Evolutionary conservation across 257 asterid species (phyloP).

Genomic region (Nicotiana otophora): DNA sequence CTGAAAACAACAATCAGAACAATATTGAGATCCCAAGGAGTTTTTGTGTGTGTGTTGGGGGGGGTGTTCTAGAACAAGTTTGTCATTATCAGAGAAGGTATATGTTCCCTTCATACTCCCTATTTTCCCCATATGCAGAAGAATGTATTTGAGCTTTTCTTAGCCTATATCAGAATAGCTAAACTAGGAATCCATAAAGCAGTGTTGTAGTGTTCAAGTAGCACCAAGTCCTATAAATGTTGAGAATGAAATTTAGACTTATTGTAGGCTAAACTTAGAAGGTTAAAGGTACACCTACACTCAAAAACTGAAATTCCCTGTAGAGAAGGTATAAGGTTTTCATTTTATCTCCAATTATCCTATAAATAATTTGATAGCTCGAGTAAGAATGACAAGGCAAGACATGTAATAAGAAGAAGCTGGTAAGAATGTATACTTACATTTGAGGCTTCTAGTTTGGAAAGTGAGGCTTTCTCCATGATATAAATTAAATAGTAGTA

Average conservation of each 20-base stretch:
- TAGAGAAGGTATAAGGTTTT: neutral
- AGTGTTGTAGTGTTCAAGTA: neutral
- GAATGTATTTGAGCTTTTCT: neutral
- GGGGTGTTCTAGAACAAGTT: neutral
- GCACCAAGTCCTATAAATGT: neutral
- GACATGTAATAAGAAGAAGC: neutral
- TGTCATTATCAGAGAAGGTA: neutral
- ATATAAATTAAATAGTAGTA: neutral
- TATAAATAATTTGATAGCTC: neutral
- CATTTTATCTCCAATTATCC: neutral
- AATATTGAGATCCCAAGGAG: neutral
- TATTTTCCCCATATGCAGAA: neutral
- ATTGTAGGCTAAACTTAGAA: neutral
- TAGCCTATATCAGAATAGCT: neutral
- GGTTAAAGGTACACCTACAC: neutral
- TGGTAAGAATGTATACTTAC: neutral
- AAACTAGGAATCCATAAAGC: neutral
- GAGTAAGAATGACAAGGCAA: neutral
- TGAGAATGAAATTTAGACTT: neutral
- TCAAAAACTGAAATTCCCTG: neutral
- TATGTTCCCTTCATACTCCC: neutral
- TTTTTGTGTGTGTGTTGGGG: no score
- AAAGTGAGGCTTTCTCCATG: neutral
- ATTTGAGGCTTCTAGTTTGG: neutral
- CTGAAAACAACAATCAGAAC: constrained; percentile 30